Percentiles rank a stretch among this genome's conserved stretches.
Conservation (phyloP, 345 rosid genomes). For the Populus nigra region DNA sequence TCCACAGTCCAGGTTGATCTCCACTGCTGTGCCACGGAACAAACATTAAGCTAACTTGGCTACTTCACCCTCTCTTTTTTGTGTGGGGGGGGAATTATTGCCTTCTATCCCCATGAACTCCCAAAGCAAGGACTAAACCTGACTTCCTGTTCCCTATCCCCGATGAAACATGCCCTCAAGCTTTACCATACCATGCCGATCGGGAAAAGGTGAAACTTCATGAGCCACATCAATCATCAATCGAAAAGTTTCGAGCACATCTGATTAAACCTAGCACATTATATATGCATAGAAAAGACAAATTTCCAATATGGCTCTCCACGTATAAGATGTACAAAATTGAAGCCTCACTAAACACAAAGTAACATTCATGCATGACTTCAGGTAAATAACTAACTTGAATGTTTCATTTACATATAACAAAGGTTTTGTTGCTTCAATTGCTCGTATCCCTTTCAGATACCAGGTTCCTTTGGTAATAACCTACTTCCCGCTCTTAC, state of each 20-base stretch:
- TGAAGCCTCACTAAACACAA: neutral
- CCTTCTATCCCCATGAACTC: neutral
- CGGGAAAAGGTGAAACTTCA: neutral
- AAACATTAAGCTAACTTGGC: neutral
- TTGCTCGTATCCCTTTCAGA: neutral
- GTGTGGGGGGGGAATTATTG: neutral
- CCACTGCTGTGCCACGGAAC: neutral
- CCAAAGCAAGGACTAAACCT: neutral
- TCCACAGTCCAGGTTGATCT: neutral
- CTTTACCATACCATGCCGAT: too few relatives aligned
- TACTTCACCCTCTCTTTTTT: neutral
- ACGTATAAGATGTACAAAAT: neutral
- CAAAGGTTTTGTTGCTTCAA: neutral
- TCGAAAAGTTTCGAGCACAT: too few relatives aligned
- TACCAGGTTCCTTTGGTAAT: neutral
- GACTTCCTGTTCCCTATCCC: neutral
- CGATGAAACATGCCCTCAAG: neutral
- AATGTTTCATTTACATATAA: neutral
- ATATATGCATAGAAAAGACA: neutral
- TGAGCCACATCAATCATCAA: neutral
- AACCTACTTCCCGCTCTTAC: slow-evolving; percentile 31
- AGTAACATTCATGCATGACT: neutral
- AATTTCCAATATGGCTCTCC: neutral
- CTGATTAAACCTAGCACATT: neutral
- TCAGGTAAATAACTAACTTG: neutral